These are phyloP conservation scores for Annona squamosa DNA, from an alignment of 164 flowering plant genomes.

Conservation along the genomic window DNA sequence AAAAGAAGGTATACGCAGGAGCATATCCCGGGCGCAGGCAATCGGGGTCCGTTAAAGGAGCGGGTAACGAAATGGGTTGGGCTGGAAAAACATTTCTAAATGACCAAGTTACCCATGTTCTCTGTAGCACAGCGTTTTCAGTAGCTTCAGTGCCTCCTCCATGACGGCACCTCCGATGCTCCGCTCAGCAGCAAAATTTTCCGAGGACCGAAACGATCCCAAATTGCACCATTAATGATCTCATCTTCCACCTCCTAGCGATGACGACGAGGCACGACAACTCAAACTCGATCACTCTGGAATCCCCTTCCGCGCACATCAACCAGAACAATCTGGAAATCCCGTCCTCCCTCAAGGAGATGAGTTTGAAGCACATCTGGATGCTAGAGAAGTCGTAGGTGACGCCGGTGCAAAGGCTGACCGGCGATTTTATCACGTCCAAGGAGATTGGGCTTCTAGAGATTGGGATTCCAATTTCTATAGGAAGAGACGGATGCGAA, in stretches of 20 bases:
- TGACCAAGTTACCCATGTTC: too few relatives aligned
- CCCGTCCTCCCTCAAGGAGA: conserved; percentile 32
- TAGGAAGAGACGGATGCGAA: too few relatives aligned
- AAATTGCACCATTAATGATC: conserved; percentile 28
- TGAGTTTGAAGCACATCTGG: conserved; percentile 43
- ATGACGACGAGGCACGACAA: conserved; percentile 48
- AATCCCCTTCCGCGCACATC: conserved; percentile 22
- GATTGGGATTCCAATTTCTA: too few relatives aligned
- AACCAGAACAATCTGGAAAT: conserved; percentile 31
- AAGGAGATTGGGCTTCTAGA: conserved; percentile 87
- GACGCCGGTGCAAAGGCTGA: conserved; percentile 79
- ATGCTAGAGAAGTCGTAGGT: conserved; percentile 90
- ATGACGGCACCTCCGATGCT: conserved; percentile 14
- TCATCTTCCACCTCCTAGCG: conserved; percentile 24
- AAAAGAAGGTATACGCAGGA: too few relatives aligned
- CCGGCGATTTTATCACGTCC: conserved; percentile 91
- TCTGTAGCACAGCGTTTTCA: conserved; percentile 32
- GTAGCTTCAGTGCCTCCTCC: conserved; percentile 49
- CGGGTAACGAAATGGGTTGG: too few relatives aligned
- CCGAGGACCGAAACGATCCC: conserved; percentile 33
- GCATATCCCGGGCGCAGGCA: too few relatives aligned
- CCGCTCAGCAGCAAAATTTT: conserved; percentile 18
- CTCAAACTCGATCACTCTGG: conserved; percentile 29
- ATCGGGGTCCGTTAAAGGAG: too few relatives aligned
- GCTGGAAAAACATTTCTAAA: too few relatives aligned